phyloP scores from a whole-genome alignment of 176 grass and related monocot species.

The Avena sativa region DNA sequence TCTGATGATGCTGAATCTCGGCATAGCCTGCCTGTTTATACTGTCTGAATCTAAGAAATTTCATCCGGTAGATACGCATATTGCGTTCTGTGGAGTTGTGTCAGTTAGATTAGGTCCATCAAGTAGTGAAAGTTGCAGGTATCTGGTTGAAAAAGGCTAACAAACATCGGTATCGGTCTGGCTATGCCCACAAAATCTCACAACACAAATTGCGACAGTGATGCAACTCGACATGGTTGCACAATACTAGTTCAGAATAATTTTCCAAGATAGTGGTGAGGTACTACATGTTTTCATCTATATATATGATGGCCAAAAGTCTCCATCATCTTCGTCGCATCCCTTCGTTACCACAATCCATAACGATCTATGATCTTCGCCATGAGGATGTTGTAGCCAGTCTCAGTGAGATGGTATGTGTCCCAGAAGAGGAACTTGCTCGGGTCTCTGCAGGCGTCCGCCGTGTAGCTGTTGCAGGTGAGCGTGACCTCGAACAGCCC shows the following conservation, averaged over 20 bases:
- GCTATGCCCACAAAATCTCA: not conserved
- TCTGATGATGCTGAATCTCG: not conserved
- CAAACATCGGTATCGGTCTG: not conserved
- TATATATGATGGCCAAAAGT: not conserved
- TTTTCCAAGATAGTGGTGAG: too few relatives aligned
- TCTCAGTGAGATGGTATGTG: slow-evolving; percentile 80
- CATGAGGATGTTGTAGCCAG: slow-evolving; percentile 65
- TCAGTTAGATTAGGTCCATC: not conserved
- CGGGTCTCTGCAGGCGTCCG: slow-evolving; percentile 50
- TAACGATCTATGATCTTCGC: slow-evolving; percentile 47
- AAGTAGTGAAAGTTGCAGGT: too few relatives aligned
- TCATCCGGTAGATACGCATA: not conserved
- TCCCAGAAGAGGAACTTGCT: slow-evolving; percentile 88
- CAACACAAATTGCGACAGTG: not conserved
- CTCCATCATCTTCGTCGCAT: not conserved
- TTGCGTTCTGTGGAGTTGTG: not conserved
- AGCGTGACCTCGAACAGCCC: slow-evolving; percentile 78
- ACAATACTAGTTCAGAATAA: not conserved
- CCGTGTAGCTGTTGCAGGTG: slow-evolving; percentile 68
- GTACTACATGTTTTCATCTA: too few relatives aligned
- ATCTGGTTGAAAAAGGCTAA: not conserved
- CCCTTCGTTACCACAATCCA: slow-evolving; percentile 2
- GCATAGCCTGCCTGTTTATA: not conserved
- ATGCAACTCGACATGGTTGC: not conserved
- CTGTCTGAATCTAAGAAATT: not conserved